Conservation (phyloP, 768 basidiomycete genomes). For the Hirschioporus abietinus region DNA sequence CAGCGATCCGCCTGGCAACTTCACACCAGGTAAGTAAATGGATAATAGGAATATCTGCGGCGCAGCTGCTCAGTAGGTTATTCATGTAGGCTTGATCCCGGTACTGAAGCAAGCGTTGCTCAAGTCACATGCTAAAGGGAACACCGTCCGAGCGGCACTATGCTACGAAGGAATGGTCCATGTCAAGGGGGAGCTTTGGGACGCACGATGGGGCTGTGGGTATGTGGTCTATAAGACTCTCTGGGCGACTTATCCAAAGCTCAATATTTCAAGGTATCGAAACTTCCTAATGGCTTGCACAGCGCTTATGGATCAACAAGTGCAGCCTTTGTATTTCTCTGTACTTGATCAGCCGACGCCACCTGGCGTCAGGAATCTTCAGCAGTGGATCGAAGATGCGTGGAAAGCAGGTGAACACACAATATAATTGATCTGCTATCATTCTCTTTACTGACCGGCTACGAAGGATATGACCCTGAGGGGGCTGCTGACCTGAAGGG, state of each 20-base stretch:
- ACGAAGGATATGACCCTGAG: conserved; percentile 63
- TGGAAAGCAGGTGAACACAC: conserved; percentile 58
- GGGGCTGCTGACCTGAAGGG: conserved; percentile 59
- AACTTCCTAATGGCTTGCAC: conserved; percentile 79
- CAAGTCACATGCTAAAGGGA: conserved; percentile 44
- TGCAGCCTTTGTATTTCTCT: conserved; percentile 57
- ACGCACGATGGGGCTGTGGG: conserved; percentile 73
- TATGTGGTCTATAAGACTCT: conserved; percentile 25
- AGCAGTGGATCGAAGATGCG: conserved; percentile 74
- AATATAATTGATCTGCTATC: background rate
- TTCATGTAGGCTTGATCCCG: conserved; percentile 52
- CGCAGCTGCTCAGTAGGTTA: background rate
- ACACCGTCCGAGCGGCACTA: conserved; percentile 51
- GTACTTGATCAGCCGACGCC: conserved; percentile 50
- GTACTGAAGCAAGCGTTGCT: conserved; percentile 52
- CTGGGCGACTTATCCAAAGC: conserved; percentile 8
- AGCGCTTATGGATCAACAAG: conserved; percentile 60
- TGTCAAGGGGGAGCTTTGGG: conserved; percentile 53
- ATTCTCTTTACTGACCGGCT: background rate
- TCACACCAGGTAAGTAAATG: conserved; percentile 50
- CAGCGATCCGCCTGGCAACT: conserved; percentile 46
- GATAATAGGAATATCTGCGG: background rate
- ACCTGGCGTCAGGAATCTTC: conserved; percentile 72
- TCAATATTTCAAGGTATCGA: conserved; percentile 50
- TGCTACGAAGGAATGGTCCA: conserved; percentile 62